Evolutionary conservation across 2,329 filamentous ascomycete species (phyloP).

Genomic region (Pseudopithomyces maydicus): DNA sequence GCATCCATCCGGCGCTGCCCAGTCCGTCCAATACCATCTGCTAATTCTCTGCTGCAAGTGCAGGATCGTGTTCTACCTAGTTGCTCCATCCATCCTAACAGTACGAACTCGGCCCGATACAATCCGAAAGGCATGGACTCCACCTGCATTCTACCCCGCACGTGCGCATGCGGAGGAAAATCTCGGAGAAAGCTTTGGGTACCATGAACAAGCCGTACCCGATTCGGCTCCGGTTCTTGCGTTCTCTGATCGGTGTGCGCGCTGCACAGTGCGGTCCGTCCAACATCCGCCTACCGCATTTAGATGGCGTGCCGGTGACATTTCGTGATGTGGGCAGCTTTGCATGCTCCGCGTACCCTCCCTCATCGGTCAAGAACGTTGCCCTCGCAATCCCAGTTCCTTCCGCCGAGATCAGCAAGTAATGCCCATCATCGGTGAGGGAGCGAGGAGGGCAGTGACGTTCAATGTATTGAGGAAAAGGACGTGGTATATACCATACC

Average conservation of each 20-base stretch:
- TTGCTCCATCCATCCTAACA: neutral
- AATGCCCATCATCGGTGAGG: neutral
- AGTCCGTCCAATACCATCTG: neutral
- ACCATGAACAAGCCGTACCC: neutral
- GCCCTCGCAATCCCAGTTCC: conserved; percentile 3
- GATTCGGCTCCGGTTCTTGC: conserved; percentile 1
- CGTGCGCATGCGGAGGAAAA: neutral
- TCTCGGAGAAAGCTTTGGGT: neutral
- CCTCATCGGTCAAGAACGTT: conserved; percentile 5
- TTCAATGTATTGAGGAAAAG: neutral
- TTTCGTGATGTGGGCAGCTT: neutral
- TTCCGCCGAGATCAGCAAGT: neutral
- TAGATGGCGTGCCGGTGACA: conserved; percentile 5
- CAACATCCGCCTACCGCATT: neutral
- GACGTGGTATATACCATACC: neutral
- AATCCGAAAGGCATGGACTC: neutral
- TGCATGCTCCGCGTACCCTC: neutral
- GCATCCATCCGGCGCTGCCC: neutral
- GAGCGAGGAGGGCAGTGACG: neutral
- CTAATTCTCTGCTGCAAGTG: neutral
- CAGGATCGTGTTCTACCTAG: neutral
- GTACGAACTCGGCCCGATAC: neutral
- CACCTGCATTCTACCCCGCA: neutral
- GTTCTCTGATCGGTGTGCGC: conserved; percentile 18
- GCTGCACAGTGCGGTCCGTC: conserved; percentile 19